A percentile compares a stretch with the other conserved stretches of the same genome.
Conservation (phyloP, 1,139 yeast species). For the Suhomyces wounanorum region DNA sequence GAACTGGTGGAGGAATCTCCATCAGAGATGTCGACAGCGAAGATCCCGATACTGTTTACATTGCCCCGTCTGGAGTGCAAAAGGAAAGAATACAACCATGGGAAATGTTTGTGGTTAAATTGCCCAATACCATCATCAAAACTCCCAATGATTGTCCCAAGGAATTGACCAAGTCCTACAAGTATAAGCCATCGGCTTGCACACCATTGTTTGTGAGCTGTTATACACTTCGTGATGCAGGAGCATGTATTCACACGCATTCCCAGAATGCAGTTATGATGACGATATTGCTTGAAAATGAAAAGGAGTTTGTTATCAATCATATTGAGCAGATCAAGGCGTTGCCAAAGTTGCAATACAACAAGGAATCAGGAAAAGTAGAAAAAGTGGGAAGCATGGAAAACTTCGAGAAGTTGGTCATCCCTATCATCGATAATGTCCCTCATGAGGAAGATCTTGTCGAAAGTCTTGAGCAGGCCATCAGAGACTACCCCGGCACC, state of each 20-base stretch:
- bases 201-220: slow-evolving; percentile 86
- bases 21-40: slow-evolving; percentile 57
- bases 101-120: slow-evolving; percentile 78
- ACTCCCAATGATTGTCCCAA: slow-evolving; percentile 53
- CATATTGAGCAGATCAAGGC: slow-evolving; percentile 94
- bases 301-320: slow-evolving; percentile 67
- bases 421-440: slow-evolving; percentile 89
- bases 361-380: slow-evolving; percentile 43
- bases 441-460: slow-evolving; percentile 86
- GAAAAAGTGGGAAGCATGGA: slow-evolving; percentile 68
- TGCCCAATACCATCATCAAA: slow-evolving; percentile 54
- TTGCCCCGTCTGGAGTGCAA: slow-evolving; percentile 96
- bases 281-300: slow-evolving; percentile 63
- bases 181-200: slow-evolving; percentile 86
- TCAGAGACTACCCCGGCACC: slow-evolving; percentile 68
- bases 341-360: slow-evolving; percentile 53
- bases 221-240: slow-evolving; percentile 71
- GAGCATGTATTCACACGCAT: slow-evolving; percentile 95
- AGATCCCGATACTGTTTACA: slow-evolving; percentile 56
- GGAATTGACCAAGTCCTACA: slow-evolving; percentile 43
- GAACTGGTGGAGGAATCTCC: slow-evolving; percentile 95
- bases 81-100: slow-evolving; percentile 83
- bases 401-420: slow-evolving; percentile 70
- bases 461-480: slow-evolving; percentile 64
- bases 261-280: slow-evolving; percentile 87